Conservation (phyloP, 495 filamentous ascomycete genomes). For the Penicillium maclennaniae region DNA sequence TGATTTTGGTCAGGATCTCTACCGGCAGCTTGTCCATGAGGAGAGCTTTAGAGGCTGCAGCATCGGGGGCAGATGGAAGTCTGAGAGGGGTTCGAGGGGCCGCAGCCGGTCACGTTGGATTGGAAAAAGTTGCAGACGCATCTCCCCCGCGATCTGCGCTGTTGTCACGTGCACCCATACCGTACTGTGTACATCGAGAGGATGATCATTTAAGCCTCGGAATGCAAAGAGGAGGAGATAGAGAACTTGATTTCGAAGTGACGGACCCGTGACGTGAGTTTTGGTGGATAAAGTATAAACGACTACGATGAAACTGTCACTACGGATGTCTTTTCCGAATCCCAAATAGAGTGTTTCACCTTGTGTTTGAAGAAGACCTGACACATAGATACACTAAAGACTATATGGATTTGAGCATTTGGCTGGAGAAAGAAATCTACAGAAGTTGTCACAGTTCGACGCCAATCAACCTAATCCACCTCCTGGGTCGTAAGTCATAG, state of each 20-base stretch:
- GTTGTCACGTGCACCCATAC: slow-evolving; percentile 25
- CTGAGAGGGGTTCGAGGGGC: slow-evolving; percentile 9
- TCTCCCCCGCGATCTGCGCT: slow-evolving; percentile 22
- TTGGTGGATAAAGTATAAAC: not conserved
- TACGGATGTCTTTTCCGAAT: not conserved
- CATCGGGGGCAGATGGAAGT: slow-evolving; percentile 33
- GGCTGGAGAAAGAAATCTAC: not conserved
- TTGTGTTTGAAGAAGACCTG: not conserved
- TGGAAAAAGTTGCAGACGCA: slow-evolving; percentile 13
- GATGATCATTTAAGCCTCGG: not conserved
- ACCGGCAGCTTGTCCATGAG: slow-evolving; percentile 65
- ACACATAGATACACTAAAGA: slow-evolving; percentile 6
- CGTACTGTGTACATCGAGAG: not conserved
- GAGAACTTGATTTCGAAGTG: not conserved
- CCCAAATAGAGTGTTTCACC: not conserved
- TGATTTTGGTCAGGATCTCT: slow-evolving; percentile 72
- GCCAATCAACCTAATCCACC: slow-evolving; percentile 5
- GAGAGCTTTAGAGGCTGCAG: slow-evolving; percentile 15
- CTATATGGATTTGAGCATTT: slow-evolving; percentile 4
- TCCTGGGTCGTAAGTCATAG: slow-evolving; percentile 10
- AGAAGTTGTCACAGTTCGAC: slow-evolving; percentile 10
- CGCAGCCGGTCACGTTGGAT: slow-evolving; percentile 11
- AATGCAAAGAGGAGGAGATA: not conserved
- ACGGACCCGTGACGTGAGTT: not conserved
- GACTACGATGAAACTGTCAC: not conserved